A percentile compares a stretch with the other conserved stretches of the same genome.
Conservation (phyloP, 495 filamentous ascomycete genomes). For the Podospora bellae-mahoneyi region DNA sequence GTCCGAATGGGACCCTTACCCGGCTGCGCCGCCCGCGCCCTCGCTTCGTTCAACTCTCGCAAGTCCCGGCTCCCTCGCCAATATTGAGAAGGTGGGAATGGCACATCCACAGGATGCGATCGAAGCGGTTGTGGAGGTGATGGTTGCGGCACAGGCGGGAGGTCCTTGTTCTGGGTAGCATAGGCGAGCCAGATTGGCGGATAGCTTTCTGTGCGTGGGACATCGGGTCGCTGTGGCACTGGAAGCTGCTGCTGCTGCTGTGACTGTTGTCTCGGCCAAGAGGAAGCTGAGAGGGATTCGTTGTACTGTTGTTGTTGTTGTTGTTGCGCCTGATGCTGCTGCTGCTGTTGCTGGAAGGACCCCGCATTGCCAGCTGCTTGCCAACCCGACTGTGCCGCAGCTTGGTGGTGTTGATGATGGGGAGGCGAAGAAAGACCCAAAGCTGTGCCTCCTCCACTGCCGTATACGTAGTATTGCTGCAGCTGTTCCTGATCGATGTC, state of each 20-base stretch:
- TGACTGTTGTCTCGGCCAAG: not conserved
- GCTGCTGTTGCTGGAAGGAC: not conserved
- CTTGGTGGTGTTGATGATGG: slow-evolving; percentile 6
- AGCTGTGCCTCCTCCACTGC: not conserved
- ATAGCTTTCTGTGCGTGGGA: not conserved
- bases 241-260: not conserved
- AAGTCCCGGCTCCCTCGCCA: slow-evolving; percentile 21
- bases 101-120: slow-evolving; percentile 4
- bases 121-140: not conserved
- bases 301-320: slow-evolving; percentile 5
- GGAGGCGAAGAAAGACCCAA: slow-evolving; percentile 2
- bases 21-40: slow-evolving; percentile 16
- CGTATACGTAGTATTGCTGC: slow-evolving; percentile 3
- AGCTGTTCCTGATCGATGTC: not conserved
- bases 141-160: slow-evolving; percentile 2
- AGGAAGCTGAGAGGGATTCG: not conserved
- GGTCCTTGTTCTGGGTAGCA: not conserved
- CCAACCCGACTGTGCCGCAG: slow-evolving; percentile 5
- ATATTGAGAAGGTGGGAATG: slow-evolving; percentile 12
- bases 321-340: slow-evolving; percentile 3
- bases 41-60: slow-evolving; percentile 25
- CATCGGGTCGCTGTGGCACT: not conserved
- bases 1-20: slow-evolving; percentile 12
- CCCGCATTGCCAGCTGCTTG: not conserved
- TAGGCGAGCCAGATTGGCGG: not conserved